phyloP scores from a whole-genome alignment of 805 yeast genomes.

The Ogataea ganodermae region DNA sequence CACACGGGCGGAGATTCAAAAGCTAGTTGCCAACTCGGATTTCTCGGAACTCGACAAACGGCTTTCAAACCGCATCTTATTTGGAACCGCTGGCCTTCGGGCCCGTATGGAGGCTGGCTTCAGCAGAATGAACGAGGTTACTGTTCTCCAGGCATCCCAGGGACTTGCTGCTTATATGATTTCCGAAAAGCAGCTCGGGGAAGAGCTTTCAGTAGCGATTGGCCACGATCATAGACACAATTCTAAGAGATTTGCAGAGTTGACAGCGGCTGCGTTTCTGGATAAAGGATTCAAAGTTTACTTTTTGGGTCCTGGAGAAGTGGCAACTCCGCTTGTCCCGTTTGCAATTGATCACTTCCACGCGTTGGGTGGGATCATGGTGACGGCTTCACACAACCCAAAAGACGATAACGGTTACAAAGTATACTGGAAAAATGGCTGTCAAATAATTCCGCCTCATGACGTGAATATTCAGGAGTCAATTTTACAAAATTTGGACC shows the following conservation, averaged over 20 bases:
- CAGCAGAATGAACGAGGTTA: slow-evolving; percentile 82
- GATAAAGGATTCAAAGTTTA: slow-evolving; percentile 68
- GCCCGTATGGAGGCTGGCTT: slow-evolving; percentile 91
- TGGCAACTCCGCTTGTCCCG: slow-evolving; percentile 93
- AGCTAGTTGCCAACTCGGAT: slow-evolving; percentile 41
- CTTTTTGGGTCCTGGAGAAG: slow-evolving; percentile 52
- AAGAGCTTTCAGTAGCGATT: slow-evolving; percentile 54
- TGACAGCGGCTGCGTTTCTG: slow-evolving; percentile 76
- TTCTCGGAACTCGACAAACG: slow-evolving; percentile 50
- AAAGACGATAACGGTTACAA: slow-evolving; percentile 90
- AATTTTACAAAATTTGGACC: slow-evolving; percentile 62
- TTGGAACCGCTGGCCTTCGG: slow-evolving; percentile 94
- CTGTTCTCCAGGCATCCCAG: slow-evolving; percentile 88
- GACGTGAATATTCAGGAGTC: slow-evolving; percentile 69
- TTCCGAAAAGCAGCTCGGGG: slow-evolving; percentile 35
- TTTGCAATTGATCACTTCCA: slow-evolving; percentile 65
- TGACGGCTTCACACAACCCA: slow-evolving; percentile 88
- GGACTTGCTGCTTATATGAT: slow-evolving; percentile 62
- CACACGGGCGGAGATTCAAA: slow-evolving; percentile 57
- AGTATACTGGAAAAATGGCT: slow-evolving; percentile 91
- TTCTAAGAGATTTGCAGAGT: slow-evolving; percentile 75
- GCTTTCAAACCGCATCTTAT: slow-evolving; percentile 62
- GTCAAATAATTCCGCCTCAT: slow-evolving; percentile 94
- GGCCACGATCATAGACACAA: slow-evolving; percentile 93
- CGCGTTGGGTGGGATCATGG: slow-evolving; percentile 87